Evolutionary conservation across 805 yeast species (phyloP).

Genomic region (Barnettozyma pratensis): DNA sequence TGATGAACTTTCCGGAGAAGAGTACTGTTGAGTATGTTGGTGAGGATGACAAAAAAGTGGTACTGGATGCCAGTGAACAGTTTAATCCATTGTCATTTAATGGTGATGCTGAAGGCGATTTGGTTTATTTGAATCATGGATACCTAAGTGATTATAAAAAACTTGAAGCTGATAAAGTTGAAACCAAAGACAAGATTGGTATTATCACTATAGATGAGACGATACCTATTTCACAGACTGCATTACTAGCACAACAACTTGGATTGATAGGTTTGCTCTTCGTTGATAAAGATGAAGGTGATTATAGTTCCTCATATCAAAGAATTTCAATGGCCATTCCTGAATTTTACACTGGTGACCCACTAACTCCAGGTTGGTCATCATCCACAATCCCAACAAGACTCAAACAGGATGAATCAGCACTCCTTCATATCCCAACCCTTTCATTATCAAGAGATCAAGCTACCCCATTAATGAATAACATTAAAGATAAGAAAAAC

Average conservation of each 20-base stretch:
- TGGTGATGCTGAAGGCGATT: conserved; percentile 48
- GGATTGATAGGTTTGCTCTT: conserved; percentile 68
- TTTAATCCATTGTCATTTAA: conserved; percentile 66
- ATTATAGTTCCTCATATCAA: conserved; percentile 29
- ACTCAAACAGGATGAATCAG: conserved; percentile 40
- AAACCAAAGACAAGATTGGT: conserved; percentile 45
- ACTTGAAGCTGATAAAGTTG: conserved; percentile 33
- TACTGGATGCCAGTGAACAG: conserved; percentile 33
- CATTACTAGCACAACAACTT: conserved; percentile 46
- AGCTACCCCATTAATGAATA: conserved; percentile 37
- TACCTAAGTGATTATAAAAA: conserved; percentile 43
- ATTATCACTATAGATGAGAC: conserved; percentile 59
- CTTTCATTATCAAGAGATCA: conserved; percentile 76
- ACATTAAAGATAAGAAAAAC: conserved; percentile 10
- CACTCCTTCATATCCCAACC: conserved; percentile 65
- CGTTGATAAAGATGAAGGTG: conserved; percentile 36
- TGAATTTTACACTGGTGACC: conserved; percentile 68
- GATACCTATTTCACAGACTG: conserved; percentile 45
- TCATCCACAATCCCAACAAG: conserved; percentile 36
- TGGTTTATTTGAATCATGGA: conserved; percentile 69
- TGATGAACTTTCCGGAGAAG: conserved; percentile 59
- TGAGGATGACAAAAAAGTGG: conserved; percentile 1
- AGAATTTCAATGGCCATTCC: conserved; percentile 49
- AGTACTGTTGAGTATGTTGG: conserved; percentile 24
- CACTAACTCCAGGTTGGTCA: conserved; percentile 74